phyloP scores from a whole-genome alignment of 129 eudicot species.

The Artemisia argyi region DNA sequence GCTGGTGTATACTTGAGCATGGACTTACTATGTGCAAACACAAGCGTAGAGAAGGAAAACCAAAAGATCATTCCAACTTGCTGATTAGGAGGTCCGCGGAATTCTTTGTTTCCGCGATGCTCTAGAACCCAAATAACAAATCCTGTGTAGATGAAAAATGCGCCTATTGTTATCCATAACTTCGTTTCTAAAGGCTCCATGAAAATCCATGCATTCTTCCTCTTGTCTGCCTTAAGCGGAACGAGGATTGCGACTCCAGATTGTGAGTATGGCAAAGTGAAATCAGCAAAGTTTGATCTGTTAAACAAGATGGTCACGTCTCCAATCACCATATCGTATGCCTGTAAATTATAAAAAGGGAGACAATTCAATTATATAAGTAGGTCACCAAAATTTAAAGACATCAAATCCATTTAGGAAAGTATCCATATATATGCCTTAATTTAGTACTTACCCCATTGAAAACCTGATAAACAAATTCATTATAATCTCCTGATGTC shows the following conservation, averaged over 20 bases:
- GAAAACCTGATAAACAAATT: conserved; percentile 33
- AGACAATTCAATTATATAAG: too few species aligned
- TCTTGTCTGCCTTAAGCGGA: conserved; percentile 36
- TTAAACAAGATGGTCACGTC: conserved; percentile 41
- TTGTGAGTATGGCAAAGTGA: conserved; percentile 50
- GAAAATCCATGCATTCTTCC: conserved; percentile 54
- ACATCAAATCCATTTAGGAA: neutral
- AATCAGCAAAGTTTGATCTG: conserved; percentile 44
- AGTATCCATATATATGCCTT: neutral
- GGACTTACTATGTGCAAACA: too few species aligned
- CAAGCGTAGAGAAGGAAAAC: too few species aligned
- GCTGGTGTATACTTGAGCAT: too few species aligned
- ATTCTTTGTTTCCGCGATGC: too few species aligned
- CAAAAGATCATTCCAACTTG: too few species aligned
- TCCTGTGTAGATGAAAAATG: conserved; percentile 53
- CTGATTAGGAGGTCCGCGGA: too few species aligned
- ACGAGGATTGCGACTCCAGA: conserved; percentile 46
- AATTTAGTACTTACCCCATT: conserved; percentile 36
- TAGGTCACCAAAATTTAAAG: too few species aligned
- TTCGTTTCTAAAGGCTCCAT: conserved; percentile 45
- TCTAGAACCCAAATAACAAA: too few species aligned
- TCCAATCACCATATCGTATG: conserved; percentile 50
- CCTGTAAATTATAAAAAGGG: conserved; percentile 16
- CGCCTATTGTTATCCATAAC: conserved; percentile 50
- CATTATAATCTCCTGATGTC: neutral